These are phyloP conservation scores for Venturia pyrina DNA, from an alignment of 2,329 filamentous ascomycete species.

Conservation along the genomic window DNA sequence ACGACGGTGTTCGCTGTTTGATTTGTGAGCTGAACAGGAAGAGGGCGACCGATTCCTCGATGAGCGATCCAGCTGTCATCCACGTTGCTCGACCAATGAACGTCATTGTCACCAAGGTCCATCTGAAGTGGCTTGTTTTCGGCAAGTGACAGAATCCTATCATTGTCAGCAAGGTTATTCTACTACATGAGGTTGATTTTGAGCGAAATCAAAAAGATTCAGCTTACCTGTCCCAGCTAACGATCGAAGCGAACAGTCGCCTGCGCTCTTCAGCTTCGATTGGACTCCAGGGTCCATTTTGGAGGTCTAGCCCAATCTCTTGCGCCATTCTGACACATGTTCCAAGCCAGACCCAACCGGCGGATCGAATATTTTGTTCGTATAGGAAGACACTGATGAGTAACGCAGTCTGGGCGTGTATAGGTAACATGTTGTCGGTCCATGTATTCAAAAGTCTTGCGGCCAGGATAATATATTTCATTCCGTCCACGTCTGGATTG, in stretches of 20 bases:
- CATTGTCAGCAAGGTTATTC: background rate
- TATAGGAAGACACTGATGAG: conserved; percentile 70
- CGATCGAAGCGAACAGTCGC: conserved; percentile 88
- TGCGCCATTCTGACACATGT: conserved; percentile 71
- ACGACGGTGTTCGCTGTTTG: conserved; percentile 70
- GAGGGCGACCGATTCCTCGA: conserved; percentile 35
- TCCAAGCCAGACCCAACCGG: conserved; percentile 79
- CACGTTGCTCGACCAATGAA: conserved; percentile 28
- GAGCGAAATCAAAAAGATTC: conserved; percentile 15
- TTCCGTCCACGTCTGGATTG: conserved; percentile 41
- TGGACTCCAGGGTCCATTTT: conserved; percentile 61
- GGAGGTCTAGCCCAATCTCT: conserved; percentile 69
- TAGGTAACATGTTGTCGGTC: conserved; percentile 66
- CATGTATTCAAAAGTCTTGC: conserved; percentile 67
- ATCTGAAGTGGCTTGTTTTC: conserved; percentile 12
- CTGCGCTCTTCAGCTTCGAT: conserved; percentile 79
- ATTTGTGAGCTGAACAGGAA: conserved; percentile 39
- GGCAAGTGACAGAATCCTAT: background rate
- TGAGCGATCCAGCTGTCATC: conserved; percentile 67
- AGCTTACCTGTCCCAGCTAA: conserved; percentile 70
- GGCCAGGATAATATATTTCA: conserved; percentile 61
- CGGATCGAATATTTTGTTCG: conserved; percentile 77
- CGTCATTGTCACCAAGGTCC: conserved; percentile 2
- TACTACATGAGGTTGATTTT: background rate
- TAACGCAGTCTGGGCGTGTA: conserved; percentile 62